These are phyloP conservation scores for Cyberlindnera maritima DNA, from an alignment of 805 yeast species.

Conservation along the genomic window DNA sequence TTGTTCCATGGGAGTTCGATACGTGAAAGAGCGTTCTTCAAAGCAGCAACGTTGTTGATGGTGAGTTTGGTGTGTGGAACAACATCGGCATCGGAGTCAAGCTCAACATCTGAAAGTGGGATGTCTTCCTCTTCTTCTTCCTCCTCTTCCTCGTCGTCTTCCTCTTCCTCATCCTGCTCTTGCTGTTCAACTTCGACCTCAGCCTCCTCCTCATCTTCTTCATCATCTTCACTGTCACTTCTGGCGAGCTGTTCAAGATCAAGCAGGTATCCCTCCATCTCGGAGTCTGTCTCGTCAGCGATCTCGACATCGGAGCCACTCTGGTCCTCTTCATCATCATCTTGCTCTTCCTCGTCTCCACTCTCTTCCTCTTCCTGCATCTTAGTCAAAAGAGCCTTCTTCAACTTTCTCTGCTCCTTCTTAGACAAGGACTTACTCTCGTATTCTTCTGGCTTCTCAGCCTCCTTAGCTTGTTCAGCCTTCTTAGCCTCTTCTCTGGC, in stretches of 20 bases:
- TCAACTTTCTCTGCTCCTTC: constrained; percentile 60
- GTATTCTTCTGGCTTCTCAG: constrained; percentile 34
- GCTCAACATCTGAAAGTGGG: constrained; percentile 85
- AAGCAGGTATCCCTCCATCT: constrained; percentile 42
- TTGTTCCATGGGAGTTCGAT: constrained; percentile 58
- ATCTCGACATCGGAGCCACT: constrained; percentile 32
- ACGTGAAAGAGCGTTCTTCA: constrained; percentile 65
- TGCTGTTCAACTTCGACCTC: constrained; percentile 16
- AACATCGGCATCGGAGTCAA: constrained; percentile 92
- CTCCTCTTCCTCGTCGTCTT: constrained; percentile 43
- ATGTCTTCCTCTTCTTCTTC: constrained; percentile 78
- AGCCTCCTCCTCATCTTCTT: constrained; percentile 34
- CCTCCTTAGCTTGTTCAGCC: constrained; percentile 23
- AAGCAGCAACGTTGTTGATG: constrained; percentile 82
- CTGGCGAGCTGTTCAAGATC: constrained; percentile 55
- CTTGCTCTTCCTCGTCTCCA: constrained; percentile 23
- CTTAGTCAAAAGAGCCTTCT: constrained; percentile 37
- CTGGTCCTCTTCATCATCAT: constrained; percentile 25
- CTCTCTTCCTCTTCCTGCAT: constrained; percentile 23
- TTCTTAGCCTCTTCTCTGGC: constrained; percentile 20
- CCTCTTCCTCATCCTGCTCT: constrained; percentile 34
- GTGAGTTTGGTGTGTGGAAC: constrained; percentile 91
- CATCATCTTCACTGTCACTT: constrained; percentile 44
- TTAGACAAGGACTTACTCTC: constrained; percentile 54
- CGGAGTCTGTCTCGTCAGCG: constrained; percentile 44